Base-by-base conservation (phyloP, 2,329 filamentous ascomycete genomes). In the Nothophaeocryptopus gaeumannii region DNA sequence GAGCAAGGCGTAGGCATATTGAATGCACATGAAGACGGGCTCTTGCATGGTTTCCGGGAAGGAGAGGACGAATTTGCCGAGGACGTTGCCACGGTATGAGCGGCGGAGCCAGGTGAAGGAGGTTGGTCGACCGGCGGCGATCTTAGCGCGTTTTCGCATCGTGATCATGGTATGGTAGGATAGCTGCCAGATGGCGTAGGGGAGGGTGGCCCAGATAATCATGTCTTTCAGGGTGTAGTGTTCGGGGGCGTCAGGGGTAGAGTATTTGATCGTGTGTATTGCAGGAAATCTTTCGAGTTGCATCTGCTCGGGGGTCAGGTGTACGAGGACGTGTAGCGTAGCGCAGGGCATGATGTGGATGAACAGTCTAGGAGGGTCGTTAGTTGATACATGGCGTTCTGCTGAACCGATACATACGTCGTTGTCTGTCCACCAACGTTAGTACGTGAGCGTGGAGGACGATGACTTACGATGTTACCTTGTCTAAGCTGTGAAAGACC, bases 261-360 rank as follows among this genome's bases (percentile, higher is more conserved):
- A 83, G 59, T 75, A 76, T 66, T 87, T 90, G 72, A 99, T 89
- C 29, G 81, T 80, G 74, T 88, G 90, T 57, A 96, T 82, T 10
- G 91, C 92, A 0, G 92, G 91, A 67, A 95, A 97, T 14, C 84
- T 82, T 20, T 75, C 71, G 56, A 78, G 74, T 64, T 95, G 86
- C 36, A 80, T 68, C 15, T 83, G 81, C 1, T 80, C 70, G 0
- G 86, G 72, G 10, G 90, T 77, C 14, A 97, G 77, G 67, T 99
- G 93, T 12, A 96, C 88, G 11, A 99, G 78, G 66, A 89, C 95
- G 70, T 99, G 93, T 10, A 99, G 79, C 1, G 91, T 89, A 5
- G 88, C 92, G 58, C 91, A 96, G 1, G 93, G 93, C 92, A 99
- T 99, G 64, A 99, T 95, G 70, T 99, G 93, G 61, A 99, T 96